A percentile compares a stretch with the other conserved stretches of the same genome.
Evolutionary conservation across 2,329 filamentous ascomycete species (phyloP).

Genomic region (Venturia nashicola): DNA sequence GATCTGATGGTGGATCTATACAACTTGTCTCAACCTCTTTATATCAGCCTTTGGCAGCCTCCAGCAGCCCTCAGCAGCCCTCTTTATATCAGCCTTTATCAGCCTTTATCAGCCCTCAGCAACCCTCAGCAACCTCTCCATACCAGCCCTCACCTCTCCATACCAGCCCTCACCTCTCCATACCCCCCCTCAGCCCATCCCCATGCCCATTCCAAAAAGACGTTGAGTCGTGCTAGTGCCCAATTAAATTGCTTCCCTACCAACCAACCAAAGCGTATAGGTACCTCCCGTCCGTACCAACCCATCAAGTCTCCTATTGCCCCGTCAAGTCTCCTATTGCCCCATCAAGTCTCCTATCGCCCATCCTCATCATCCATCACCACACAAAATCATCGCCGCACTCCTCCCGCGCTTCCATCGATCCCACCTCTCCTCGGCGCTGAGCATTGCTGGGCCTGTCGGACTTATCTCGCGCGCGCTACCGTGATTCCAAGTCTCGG

Average conservation of each 20-base stretch:
- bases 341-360: neutral
- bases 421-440: neutral
- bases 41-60: no score
- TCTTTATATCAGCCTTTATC: no score
- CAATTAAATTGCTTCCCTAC: neutral
- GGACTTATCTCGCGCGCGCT: neutral
- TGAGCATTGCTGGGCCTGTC: neutral
- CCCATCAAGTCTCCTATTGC: no score
- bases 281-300: no score
- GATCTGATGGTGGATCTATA: neutral
- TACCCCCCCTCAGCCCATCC: no score
- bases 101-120: no score
- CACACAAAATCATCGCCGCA: neutral
- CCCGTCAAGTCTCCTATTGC: no score
- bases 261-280: no score
- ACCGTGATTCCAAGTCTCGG: neutral
- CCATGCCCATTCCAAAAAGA: neutral
- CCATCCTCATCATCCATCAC: neutral
- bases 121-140: no score
- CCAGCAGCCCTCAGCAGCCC: no score
- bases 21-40: neutral
- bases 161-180: no score
- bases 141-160: no score
- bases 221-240: neutral
- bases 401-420: neutral